Percentiles rank a stretch among this genome's conserved stretches.
phyloP scores from a whole-genome alignment of 2,329 filamentous ascomycete genomes.

The Plenodomus lindquistii region DNA sequence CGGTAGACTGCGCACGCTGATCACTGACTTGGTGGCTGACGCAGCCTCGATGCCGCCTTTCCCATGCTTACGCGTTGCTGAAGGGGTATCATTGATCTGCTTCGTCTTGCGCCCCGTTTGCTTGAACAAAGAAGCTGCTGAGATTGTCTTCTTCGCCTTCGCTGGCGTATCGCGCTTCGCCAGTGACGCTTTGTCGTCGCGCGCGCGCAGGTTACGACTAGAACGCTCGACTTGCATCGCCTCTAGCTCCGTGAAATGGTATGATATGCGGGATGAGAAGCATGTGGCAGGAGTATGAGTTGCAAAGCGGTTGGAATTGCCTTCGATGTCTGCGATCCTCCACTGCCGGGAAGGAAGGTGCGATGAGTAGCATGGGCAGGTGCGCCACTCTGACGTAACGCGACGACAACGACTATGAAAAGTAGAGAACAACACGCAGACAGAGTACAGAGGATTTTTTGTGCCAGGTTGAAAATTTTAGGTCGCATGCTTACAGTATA shows the following conservation, averaged over 20 bases:
- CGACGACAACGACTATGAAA: no score
- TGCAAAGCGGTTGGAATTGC: conserved; percentile 4
- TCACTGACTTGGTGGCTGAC: conserved; percentile 2
- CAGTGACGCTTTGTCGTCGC: neutral
- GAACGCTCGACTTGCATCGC: conserved; percentile 5
- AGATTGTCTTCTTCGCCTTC: conserved; percentile 16
- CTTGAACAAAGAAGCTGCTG: conserved; percentile 33
- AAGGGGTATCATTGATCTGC: neutral
- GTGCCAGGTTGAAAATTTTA: no score
- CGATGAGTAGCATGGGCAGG: conserved; percentile 1
- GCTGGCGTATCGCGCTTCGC: neutral
- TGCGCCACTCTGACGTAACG: neutral
- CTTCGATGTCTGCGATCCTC: conserved; percentile 3
- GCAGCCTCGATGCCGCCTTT: neutral
- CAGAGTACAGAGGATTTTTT: no score
- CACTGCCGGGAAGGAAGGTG: conserved; percentile 10
- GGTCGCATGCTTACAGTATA: neutral
- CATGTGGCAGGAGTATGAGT: neutral
- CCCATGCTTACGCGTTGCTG: neutral
- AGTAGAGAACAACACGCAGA: no score
- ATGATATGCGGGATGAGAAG: neutral
- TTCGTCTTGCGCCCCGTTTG: conserved; percentile 14
- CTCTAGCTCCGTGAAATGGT: neutral
- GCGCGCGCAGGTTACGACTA: neutral
- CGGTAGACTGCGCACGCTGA: conserved; percentile 10